phyloP scores from a whole-genome alignment of 2,329 filamentous ascomycete genomes.

The Lasiodiplodia gonubiensis region DNA sequence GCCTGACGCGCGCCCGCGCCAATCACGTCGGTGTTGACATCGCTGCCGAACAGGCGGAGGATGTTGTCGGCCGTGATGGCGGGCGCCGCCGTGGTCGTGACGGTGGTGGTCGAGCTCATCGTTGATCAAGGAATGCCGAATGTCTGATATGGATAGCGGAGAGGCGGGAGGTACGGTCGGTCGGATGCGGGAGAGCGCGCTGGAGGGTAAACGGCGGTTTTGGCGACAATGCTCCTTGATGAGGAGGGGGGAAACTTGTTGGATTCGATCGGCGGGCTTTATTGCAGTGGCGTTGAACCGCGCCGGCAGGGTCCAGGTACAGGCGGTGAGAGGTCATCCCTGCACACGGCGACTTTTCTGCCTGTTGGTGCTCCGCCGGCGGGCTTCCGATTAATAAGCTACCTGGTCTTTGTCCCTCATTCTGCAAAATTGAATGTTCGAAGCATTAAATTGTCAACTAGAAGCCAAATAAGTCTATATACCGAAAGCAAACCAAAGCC shows the following conservation, averaged over 20 bases:
- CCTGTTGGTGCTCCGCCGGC: background rate
- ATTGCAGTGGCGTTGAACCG: constrained; percentile 18
- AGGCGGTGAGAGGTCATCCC: constrained; percentile 13
- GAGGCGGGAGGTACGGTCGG: background rate
- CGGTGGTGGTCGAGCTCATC: constrained; percentile 35
- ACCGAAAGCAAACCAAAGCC: background rate
- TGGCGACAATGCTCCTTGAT: constrained; percentile 8
- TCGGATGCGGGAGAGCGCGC: background rate
- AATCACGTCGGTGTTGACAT: constrained; percentile 69
- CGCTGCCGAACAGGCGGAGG: constrained; percentile 84
- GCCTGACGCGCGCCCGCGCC: constrained; percentile 57
- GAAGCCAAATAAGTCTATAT: constrained; percentile 2
- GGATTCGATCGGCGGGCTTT: constrained; percentile 23
- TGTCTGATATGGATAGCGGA: background rate
- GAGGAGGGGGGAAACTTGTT: constrained; percentile 17
- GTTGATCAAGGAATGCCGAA: background rate
- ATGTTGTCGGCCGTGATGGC: constrained; percentile 83
- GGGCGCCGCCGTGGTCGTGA: constrained; percentile 52
- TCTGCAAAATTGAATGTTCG: background rate
- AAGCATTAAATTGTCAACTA: background rate
- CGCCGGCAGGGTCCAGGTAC: constrained; percentile 20
- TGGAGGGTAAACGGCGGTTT: background rate
- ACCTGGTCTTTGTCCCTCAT: background rate
- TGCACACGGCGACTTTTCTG: background rate
- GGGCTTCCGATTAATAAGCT: background rate